A percentile compares a stretch with the other conserved stretches of the same genome.
These are phyloP conservation scores for Ceratobasidium sp. DNA, from an alignment of 1,284 basidiomycete species.

Conservation along the genomic window DNA sequence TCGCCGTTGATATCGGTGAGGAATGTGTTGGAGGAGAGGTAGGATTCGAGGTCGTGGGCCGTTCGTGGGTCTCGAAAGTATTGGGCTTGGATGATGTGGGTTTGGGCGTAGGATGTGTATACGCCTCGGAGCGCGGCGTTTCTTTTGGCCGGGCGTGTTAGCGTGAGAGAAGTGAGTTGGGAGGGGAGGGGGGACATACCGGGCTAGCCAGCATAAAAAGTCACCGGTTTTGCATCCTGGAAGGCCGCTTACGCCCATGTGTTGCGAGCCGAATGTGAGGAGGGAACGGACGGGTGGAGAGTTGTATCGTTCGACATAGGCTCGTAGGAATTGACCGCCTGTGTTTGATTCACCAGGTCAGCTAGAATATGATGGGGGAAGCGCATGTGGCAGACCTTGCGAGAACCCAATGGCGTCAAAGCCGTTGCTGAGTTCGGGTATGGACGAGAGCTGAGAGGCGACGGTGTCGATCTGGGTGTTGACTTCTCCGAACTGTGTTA, in stretches of 20 bases:
- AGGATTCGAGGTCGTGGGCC: slow-evolving; percentile 59
- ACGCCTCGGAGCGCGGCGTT: slow-evolving; percentile 69
- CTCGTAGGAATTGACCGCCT: slow-evolving; percentile 89
- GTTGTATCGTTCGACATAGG: slow-evolving; percentile 87
- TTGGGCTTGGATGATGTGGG: slow-evolving; percentile 87
- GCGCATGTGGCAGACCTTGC: slow-evolving; percentile 68
- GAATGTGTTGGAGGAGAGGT: slow-evolving; percentile 74
- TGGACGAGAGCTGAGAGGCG: slow-evolving; percentile 68
- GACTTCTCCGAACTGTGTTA: slow-evolving; percentile 76
- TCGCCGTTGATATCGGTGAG: slow-evolving; percentile 82
- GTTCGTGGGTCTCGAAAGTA: slow-evolving; percentile 90
- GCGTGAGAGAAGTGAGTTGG: background rate
- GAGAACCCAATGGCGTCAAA: slow-evolving; percentile 94
- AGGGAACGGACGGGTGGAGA: slow-evolving; percentile 80
- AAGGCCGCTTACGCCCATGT: slow-evolving; percentile 86
- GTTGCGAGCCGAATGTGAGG: slow-evolving; percentile 86
- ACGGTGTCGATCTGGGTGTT: slow-evolving; percentile 73
- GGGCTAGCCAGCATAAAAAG: slow-evolving; percentile 77
- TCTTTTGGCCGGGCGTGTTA: background rate
- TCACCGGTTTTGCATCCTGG: slow-evolving; percentile 75
- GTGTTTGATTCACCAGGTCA: background rate
- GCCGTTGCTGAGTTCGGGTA: slow-evolving; percentile 75
- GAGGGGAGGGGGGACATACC: slow-evolving; percentile 52
- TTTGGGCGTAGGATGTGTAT: slow-evolving; percentile 84
- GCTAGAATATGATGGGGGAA: too few relatives aligned